These are phyloP conservation scores for Xylaria digitata DNA, from an alignment of 2,329 filamentous ascomycete species.

Conservation along the genomic window DNA sequence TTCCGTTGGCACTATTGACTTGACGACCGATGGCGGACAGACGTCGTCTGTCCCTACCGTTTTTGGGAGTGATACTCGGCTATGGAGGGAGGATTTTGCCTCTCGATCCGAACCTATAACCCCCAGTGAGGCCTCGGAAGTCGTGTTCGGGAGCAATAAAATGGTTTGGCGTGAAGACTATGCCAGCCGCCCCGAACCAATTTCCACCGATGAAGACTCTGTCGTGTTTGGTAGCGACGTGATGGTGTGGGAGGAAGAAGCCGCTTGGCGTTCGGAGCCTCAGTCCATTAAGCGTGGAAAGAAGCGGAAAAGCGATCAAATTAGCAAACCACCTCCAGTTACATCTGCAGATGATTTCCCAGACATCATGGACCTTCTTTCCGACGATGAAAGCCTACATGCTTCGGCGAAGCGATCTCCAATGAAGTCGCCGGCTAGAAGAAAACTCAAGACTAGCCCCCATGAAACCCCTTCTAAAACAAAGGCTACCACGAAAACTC, in stretches of 20 bases:
- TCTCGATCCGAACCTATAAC: slow-evolving; percentile 45
- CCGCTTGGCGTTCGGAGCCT: slow-evolving; percentile 54
- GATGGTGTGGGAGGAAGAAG: slow-evolving; percentile 58
- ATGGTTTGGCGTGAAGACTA: slow-evolving; percentile 60
- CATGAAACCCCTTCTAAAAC: slow-evolving; percentile 39
- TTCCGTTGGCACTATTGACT: slow-evolving; percentile 50
- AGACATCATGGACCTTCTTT: slow-evolving; percentile 62
- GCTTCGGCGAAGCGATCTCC: slow-evolving; percentile 52
- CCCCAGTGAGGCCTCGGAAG: slow-evolving; percentile 41
- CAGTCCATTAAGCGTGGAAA: slow-evolving; percentile 54
- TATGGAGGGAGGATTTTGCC: slow-evolving; percentile 51
- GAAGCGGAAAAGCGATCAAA: slow-evolving; percentile 65
- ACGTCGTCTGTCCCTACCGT: slow-evolving; percentile 44
- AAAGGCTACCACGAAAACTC: slow-evolving; percentile 21
- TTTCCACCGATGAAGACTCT: slow-evolving; percentile 47
- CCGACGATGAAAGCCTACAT: slow-evolving; percentile 47
- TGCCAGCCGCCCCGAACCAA: slow-evolving; percentile 54
- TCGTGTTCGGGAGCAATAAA: slow-evolving; percentile 46
- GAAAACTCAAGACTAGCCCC: slow-evolving; percentile 43
- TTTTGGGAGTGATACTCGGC: slow-evolving; percentile 42
- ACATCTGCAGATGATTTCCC: slow-evolving; percentile 59
- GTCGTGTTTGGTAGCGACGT: slow-evolving; percentile 46
- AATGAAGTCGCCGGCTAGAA: slow-evolving; percentile 52
- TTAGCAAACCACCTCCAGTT: slow-evolving; percentile 50
- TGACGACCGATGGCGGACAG: slow-evolving; percentile 48